Conservation (phyloP, 1,284 basidiomycete species). For the Sporisorium reilianum region DNA sequence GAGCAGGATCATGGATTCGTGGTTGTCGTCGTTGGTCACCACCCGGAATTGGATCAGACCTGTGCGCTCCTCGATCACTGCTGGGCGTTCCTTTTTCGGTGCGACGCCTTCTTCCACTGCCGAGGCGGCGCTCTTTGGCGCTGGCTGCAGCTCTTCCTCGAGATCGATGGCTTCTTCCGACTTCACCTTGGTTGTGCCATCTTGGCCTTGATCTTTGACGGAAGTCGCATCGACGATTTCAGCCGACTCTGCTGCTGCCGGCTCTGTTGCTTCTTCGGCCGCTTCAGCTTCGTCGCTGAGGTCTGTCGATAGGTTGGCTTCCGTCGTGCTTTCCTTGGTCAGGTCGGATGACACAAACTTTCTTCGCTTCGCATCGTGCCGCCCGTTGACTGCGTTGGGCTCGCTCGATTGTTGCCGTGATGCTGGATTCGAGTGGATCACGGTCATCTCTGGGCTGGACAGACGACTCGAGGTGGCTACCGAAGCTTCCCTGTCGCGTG, state of each 20-base stretch:
- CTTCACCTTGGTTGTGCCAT: constrained; percentile 31
- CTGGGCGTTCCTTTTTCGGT: constrained; percentile 72
- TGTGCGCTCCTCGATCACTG: constrained; percentile 83
- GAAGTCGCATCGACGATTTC: constrained; percentile 3
- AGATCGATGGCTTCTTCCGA: constrained; percentile 49
- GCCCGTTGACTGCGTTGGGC: constrained; percentile 19
- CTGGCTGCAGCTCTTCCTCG: constrained; percentile 36
- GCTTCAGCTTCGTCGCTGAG: constrained; percentile 35
- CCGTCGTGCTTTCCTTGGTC: constrained; percentile 19
- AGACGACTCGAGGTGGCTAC: constrained; percentile 53
- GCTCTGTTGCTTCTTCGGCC: not conserved
- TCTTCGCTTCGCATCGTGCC: constrained; percentile 38
- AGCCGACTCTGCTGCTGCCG: constrained; percentile 1
- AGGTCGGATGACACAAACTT: constrained; percentile 22
- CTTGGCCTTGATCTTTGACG: constrained; percentile 1
- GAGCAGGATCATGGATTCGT: constrained; percentile 80
- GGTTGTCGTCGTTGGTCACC: constrained; percentile 84
- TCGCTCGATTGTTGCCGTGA: constrained; percentile 37
- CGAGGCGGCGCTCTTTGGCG: constrained; percentile 43
- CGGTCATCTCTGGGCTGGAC: constrained; percentile 52
- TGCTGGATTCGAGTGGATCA: constrained; percentile 35
- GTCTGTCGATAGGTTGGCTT: constrained; percentile 39
- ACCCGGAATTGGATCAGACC: constrained; percentile 87
- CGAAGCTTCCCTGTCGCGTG: constrained; percentile 46
- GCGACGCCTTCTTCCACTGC: constrained; percentile 43